Evolutionary conservation across 1,139 yeast genomes (phyloP), one percentile per base, ranked within the genome.

Genomic region (Magnusiomyces tetraspermus): DNA sequence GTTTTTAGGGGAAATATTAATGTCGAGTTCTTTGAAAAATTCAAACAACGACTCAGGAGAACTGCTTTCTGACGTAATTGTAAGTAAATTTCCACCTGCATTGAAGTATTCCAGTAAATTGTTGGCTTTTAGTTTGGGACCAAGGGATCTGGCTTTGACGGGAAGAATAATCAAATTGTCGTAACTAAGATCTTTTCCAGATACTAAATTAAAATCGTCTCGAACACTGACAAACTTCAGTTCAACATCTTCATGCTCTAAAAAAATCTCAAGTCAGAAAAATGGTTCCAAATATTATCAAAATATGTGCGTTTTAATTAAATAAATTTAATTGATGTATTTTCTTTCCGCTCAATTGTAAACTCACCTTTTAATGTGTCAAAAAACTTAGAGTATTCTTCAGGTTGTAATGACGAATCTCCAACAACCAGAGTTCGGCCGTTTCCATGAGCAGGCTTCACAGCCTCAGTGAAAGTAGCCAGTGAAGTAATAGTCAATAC

Each of bases 1-100:
- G 51, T 81, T 83, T 64, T 81, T 84, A 54, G 96, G 95, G 44
- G 95, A 77, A 55, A 96, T 87, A 62, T 76, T 79, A 51, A 94
- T 82, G 30, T 96, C 98, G 60, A 89, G 70, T 67, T 90, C 90
- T 61, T 82, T 80, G 61, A 87, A 76, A 61, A 85, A 83, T 4
- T 76, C 71, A 56, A 89, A 78, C 33, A 84, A 69, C 23, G 83
- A 78, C 48, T 85, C 89, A 30, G 94, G 86, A 28, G 81, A 72
- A n/a, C 83, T 83, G 28, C 63, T 60, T 31, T 82, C 75, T 22
- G 76, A 70, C 0, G 82, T 76, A 30, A 88, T 72, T 21, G 83
- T 78, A 33, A 92, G 65, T 17, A 92, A 65, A 65, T 89, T 85
- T 55, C 97, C 97, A 45, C 90, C 86, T 21, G 72, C 72, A 61